Conservation (phyloP, 345 rosid species). For the Eutrema heterophyllum region DNA sequence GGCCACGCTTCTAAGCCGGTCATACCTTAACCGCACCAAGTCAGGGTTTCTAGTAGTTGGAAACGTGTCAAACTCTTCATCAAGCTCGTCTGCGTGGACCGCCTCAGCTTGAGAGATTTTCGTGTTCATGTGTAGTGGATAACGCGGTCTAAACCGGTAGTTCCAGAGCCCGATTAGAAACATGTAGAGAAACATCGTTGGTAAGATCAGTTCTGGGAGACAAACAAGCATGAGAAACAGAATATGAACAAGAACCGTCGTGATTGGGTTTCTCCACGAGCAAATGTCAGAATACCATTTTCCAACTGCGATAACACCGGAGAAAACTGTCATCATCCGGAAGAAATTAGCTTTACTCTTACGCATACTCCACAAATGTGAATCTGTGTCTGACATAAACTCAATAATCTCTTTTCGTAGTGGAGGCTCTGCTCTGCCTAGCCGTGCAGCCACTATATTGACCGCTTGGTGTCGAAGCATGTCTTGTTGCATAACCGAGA, state of each 20-base stretch:
- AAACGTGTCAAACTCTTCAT: slow-evolving; percentile 89
- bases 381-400: slow-evolving; percentile 91
- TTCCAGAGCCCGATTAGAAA: slow-evolving; percentile 93
- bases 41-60: slow-evolving; percentile 73
- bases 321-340: slow-evolving; percentile 73
- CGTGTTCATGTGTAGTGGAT: slow-evolving; percentile 98
- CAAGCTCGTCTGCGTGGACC: slow-evolving; percentile 83
- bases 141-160: slow-evolving; percentile 83
- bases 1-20: slow-evolving; percentile 86
- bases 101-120: slow-evolving; percentile 86
- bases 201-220: slow-evolving; percentile 84
- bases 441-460: slow-evolving; percentile 64
- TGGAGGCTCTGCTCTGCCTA: slow-evolving; percentile 93
- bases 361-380: slow-evolving; percentile 97
- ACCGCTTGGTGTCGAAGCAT: slow-evolving; percentile 86
- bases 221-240: slow-evolving; percentile 80
- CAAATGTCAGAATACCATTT: slow-evolving; percentile 85
- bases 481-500: slow-evolving; percentile 82
- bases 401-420: slow-evolving; percentile 88
- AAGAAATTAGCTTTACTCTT: slow-evolving; percentile 95
- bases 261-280: slow-evolving; percentile 81
- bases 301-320: slow-evolving; percentile 67
- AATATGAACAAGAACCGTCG: slow-evolving; percentile 84
- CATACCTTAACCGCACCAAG: slow-evolving; percentile 83
- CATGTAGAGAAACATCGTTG: slow-evolving; percentile 86